phyloP scores from a whole-genome alignment of 2,329 filamentous ascomycete species.

The Fusarium sp. region DNA sequence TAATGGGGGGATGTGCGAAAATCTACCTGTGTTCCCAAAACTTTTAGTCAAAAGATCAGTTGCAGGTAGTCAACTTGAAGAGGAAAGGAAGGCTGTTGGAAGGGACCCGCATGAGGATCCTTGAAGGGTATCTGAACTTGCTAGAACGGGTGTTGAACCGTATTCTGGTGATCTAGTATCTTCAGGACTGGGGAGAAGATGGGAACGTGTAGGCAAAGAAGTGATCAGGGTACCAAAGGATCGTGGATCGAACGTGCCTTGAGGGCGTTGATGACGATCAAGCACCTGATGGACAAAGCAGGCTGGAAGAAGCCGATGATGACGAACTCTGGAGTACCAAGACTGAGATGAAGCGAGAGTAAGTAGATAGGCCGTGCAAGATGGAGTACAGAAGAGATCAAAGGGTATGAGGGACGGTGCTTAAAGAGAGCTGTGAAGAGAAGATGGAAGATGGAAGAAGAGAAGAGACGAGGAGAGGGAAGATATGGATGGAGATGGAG shows the following conservation, averaged over 20 bases:
- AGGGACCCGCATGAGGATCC: not conserved
- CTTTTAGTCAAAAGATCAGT: slow-evolving; percentile 5
- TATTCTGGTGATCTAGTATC: too few relatives aligned
- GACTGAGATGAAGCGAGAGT: slow-evolving; percentile 68
- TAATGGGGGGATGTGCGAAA: slow-evolving; percentile 50
- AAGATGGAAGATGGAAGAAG: slow-evolving; percentile 29
- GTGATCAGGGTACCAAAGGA: too few relatives aligned
- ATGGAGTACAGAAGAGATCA: slow-evolving; percentile 58
- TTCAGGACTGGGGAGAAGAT: too few relatives aligned
- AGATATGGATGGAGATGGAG: slow-evolving; percentile 18
- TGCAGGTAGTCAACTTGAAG: not conserved
- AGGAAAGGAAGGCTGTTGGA: not conserved
- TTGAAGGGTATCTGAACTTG: not conserved
- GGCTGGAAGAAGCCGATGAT: slow-evolving; percentile 51
- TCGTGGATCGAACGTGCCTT: slow-evolving; percentile 43
- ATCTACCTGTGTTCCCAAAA: slow-evolving; percentile 39
- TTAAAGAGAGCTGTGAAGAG: slow-evolving; percentile 61
- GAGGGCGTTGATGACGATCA: slow-evolving; percentile 45
- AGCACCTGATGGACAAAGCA: slow-evolving; percentile 50
- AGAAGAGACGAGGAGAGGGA: slow-evolving; percentile 25
- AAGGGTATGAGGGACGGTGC: slow-evolving; percentile 52
- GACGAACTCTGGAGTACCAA: slow-evolving; percentile 64
- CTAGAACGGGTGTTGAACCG: too few relatives aligned
- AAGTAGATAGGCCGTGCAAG: slow-evolving; percentile 72
- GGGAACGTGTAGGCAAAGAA: not conserved